Conservation (phyloP, 1,284 basidiomycete species). For the Ceratobasidium sp. region DNA sequence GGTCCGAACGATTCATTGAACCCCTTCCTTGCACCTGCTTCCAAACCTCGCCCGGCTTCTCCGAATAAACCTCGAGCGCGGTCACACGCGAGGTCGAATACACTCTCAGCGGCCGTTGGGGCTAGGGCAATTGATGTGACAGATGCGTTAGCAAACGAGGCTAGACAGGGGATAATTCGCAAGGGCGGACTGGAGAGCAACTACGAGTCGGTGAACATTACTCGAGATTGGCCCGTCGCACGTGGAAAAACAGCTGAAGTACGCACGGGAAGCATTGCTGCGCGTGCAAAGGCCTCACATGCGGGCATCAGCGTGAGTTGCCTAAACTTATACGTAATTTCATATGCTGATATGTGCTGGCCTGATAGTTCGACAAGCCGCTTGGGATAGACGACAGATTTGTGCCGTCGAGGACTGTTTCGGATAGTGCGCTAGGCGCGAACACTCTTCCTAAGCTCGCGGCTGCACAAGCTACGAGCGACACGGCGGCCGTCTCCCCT, state of each 20-base stretch:
- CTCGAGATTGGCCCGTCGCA: slow-evolving; percentile 39
- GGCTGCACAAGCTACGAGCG: slow-evolving; percentile 41
- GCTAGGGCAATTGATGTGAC: slow-evolving; percentile 60
- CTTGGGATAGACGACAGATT: slow-evolving; percentile 73
- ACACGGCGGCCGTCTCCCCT: slow-evolving; percentile 64
- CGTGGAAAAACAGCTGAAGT: slow-evolving; percentile 38
- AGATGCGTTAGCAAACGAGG: slow-evolving; percentile 68
- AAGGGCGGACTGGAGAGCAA: slow-evolving; percentile 80
- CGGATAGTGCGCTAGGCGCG: slow-evolving; percentile 63
- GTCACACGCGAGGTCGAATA: slow-evolving; percentile 28
- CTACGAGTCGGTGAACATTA: slow-evolving; percentile 70
- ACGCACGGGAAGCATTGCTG: slow-evolving; percentile 28
- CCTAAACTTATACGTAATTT: slow-evolving; percentile 6
- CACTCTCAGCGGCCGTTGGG: slow-evolving; percentile 34
- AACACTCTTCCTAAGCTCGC: slow-evolving; percentile 61
- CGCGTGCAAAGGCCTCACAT: slow-evolving; percentile 39
- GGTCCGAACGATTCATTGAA: slow-evolving; percentile 37
- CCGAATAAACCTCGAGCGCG: slow-evolving; percentile 28
- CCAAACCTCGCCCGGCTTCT: slow-evolving; percentile 28
- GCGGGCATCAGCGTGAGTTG: slow-evolving; percentile 23
- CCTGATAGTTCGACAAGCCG: slow-evolving; percentile 45
- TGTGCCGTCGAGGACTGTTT: slow-evolving; percentile 72
- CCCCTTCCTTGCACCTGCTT: slow-evolving; percentile 42
- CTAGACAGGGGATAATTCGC: slow-evolving; percentile 71
- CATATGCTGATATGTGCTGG: slow-evolving; percentile 16